phyloP scores from a whole-genome alignment of 371 early-diverging fungal genomes.

The Batrachochytrium dendrobatidis region DNA sequence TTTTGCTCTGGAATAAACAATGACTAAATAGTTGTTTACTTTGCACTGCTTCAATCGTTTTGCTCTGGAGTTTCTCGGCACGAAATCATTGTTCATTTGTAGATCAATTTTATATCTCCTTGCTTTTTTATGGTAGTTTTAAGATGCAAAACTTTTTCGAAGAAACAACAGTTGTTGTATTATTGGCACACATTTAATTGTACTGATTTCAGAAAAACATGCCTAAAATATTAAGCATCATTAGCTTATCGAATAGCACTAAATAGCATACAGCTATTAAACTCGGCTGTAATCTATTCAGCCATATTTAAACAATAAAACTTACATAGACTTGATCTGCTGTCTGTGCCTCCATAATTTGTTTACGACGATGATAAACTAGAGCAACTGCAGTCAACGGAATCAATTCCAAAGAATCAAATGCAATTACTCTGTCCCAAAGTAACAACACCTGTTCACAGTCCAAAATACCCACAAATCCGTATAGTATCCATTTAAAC shows the following conservation, averaged over 20 bases:
- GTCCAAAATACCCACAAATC: slow-evolving; percentile 39
- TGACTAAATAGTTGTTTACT: too few species aligned
- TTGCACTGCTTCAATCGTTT: too few species aligned
- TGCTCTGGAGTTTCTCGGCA: too few species aligned
- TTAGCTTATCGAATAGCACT: too few species aligned
- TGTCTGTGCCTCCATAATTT: slow-evolving; percentile 18
- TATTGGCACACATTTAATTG: slow-evolving; percentile 13
- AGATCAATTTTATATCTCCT: too few species aligned
- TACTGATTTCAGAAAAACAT: slow-evolving; percentile 6
- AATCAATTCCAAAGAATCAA: slow-evolving; percentile 26
- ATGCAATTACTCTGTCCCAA: slow-evolving; percentile 44
- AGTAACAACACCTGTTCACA: slow-evolving; percentile 35
- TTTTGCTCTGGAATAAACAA: too few species aligned
- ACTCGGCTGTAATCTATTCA: not conserved
- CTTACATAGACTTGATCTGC: slow-evolving; percentile 30
- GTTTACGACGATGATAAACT: slow-evolving; percentile 24
- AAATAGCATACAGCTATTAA: too few species aligned
- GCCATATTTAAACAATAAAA: not conserved
- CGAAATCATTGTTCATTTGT: too few species aligned
- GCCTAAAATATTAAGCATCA: not conserved
- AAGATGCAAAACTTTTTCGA: too few species aligned
- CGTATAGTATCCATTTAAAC: slow-evolving; percentile 37
- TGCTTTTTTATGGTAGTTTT: too few species aligned
- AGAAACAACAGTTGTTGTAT: slow-evolving; percentile 7
- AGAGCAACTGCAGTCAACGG: slow-evolving; percentile 29